Evolutionary conservation across 140 eudicot species (phyloP), one percentile per base, ranked within the genome.

Genomic region (Ambrosia hybrid): DNA sequence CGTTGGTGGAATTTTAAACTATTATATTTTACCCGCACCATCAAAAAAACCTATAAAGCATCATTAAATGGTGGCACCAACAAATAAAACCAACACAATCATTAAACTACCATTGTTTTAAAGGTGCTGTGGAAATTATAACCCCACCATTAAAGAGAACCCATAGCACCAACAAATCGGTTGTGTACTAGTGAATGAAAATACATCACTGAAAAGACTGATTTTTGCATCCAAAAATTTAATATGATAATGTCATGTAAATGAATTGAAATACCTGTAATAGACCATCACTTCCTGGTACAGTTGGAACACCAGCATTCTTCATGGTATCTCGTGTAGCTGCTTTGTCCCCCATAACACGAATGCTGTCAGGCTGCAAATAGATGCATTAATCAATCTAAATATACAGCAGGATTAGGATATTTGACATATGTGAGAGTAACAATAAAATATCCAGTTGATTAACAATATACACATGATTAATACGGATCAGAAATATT

Each of bases 261-360:
- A 51, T 61, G 9, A 13, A 73, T 9, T 41, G 43, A 66, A 21
- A 41, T 77, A 90, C 99, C 97, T 83, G 85, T 73, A 94, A 70
- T 45, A 94, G 80, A 63, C 99, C 99, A 13, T 90, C 99, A 82
- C 97, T 88, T 77, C 99, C 99, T 34, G 99, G 99, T 57, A 94
- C 97, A 79, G 96, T 88, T 69, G 99, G 99, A 71, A 94, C 99
- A 65, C 99, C 99, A 76, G 99, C 99, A 67, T 88, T 94, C 86
- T 94, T 94, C 99, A 94, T 94, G 46, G 99, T 94, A 4, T 94
- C 99, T 65, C 97, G 84, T 21, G 26, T 21, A 77, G 99, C 88
- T 69, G 97, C 76, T 79, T 94, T 94, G 83, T 94, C 99, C 48
- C 99, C 99, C 99, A 94, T 94, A 65, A 88, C 91, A 55, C 97